phyloP scores from a whole-genome alignment of 1,139 yeast species.

The Magnusiomyces starmeri region DNA sequence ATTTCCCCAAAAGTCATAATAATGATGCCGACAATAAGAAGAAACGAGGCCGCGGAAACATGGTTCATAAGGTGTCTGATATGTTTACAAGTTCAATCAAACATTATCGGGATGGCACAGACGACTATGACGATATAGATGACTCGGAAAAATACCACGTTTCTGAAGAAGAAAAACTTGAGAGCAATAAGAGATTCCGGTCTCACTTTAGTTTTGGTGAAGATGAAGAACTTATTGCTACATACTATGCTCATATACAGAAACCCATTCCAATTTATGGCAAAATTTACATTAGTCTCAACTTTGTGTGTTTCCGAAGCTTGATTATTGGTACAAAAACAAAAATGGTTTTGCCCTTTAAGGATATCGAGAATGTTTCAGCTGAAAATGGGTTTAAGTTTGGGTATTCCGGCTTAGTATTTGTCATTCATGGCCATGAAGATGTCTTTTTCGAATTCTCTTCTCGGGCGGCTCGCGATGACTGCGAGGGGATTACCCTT shows the following conservation, averaged over 20 bases:
- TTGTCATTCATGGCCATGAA: conserved; percentile 66
- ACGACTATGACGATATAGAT: conserved; percentile 4
- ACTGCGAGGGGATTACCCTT: conserved; percentile 52
- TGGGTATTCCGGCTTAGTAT: conserved; percentile 60
- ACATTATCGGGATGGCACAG: conserved; percentile 7
- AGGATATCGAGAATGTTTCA: conserved; percentile 60
- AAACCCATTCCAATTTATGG: conserved; percentile 77
- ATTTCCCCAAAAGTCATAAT: neutral
- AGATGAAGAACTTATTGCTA: conserved; percentile 49
- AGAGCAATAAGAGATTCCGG: conserved; percentile 49
- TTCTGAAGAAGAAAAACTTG: conserved; percentile 38
- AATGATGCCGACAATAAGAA: conserved; percentile 1
- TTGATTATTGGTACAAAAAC: conserved; percentile 72
- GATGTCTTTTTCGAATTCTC: conserved; percentile 73
- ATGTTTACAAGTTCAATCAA: conserved; percentile 9
- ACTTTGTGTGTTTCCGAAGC: conserved; percentile 68
- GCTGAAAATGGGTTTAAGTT: conserved; percentile 60
- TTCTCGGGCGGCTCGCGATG: conserved; percentile 59
- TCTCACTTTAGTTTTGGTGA: conserved; percentile 57
- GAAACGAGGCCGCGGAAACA: neutral
- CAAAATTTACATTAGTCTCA: conserved; percentile 62
- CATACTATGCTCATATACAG: conserved; percentile 65
- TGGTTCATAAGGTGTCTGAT: conserved; percentile 1
- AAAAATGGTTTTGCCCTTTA: conserved; percentile 74
- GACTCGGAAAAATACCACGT: conserved; percentile 39